A percentile compares a stretch with the other conserved stretches of the same genome.
Conservation (phyloP, 2,329 filamentous ascomycete species). For the Diaporthe citrichinensis region DNA sequence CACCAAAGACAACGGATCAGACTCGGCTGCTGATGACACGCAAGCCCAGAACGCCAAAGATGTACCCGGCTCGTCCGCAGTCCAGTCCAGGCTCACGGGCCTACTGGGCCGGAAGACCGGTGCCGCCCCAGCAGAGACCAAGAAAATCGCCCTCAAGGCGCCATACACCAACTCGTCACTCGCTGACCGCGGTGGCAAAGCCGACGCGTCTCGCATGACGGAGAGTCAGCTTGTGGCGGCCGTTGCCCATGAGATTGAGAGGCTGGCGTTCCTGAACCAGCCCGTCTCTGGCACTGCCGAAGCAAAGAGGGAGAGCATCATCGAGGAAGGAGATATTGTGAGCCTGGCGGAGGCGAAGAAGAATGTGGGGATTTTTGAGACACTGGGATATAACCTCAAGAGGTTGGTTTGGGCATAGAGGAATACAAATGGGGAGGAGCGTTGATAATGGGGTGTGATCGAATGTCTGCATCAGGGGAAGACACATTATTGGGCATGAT, state of each 20-base stretch:
- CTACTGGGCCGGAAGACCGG: conserved; percentile 57
- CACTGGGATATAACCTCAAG: conserved; percentile 91
- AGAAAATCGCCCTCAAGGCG: conserved; percentile 69
- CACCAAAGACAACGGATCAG: conserved; percentile 49
- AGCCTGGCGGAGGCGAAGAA: conserved; percentile 87
- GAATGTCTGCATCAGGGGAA: neutral
- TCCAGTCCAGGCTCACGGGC: conserved; percentile 54
- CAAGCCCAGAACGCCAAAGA: conserved; percentile 13
- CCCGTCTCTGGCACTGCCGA: conserved; percentile 56
- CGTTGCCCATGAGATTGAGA: conserved; percentile 83
- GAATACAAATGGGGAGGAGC: neutral
- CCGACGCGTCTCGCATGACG: conserved; percentile 58
- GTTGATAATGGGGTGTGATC: neutral
- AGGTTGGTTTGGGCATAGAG: conserved; percentile 85
- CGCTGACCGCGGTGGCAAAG: conserved; percentile 62
- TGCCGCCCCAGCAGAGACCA: conserved; percentile 51
- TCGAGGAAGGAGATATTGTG: conserved; percentile 80
- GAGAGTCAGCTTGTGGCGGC: conserved; percentile 70
- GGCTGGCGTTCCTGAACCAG: conserved; percentile 69
- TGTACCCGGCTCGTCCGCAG: conserved; percentile 34
- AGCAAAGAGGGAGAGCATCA: conserved; percentile 59
- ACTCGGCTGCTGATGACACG: conserved; percentile 24
- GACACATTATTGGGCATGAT: neutral
- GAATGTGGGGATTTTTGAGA: conserved; percentile 88
- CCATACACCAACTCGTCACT: conserved; percentile 67